A percentile compares a stretch with the other conserved stretches of the same genome.
Conservation (phyloP, 2,329 filamentous ascomycete genomes). For the Aureobasidium sp. region DNA sequence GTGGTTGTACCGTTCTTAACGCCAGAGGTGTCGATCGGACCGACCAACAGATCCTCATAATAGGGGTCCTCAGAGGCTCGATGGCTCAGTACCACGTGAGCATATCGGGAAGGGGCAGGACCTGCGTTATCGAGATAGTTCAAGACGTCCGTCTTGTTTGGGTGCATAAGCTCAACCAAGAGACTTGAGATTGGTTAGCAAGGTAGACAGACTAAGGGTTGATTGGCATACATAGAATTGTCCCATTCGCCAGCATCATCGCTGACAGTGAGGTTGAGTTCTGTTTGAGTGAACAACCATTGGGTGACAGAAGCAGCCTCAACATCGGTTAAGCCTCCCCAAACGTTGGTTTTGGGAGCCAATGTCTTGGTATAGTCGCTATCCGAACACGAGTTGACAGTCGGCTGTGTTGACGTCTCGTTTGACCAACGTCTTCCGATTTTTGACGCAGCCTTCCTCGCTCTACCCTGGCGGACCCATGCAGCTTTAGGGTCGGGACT, state of each 20-base stretch:
- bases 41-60: constrained; percentile 37
- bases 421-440: constrained; percentile 15
- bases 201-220: background rate
- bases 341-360: constrained; percentile 36
- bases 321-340: constrained; percentile 29
- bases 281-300: constrained; percentile 32
- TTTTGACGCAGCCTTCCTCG: constrained; percentile 13
- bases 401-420: background rate
- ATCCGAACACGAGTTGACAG: constrained; percentile 12
- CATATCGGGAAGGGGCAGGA: constrained; percentile 32
- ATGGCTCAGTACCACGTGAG: constrained; percentile 35
- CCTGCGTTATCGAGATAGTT: constrained; percentile 34
- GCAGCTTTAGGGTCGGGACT: constrained; percentile 16
- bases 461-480: constrained; percentile 16
- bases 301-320: constrained; percentile 32
- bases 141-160: constrained; percentile 42
- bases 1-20: constrained; percentile 31
- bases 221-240: constrained; percentile 15
- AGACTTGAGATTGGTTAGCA: constrained; percentile 10
- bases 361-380: constrained; percentile 8
- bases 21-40: constrained; percentile 32
- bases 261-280: constrained; percentile 30
- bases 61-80: constrained; percentile 30
- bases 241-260: constrained; percentile 20
- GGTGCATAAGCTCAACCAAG: constrained; percentile 30